Conservation (phyloP, 1,139 yeast species). For the Trichomonascaceae sp. region DNA sequence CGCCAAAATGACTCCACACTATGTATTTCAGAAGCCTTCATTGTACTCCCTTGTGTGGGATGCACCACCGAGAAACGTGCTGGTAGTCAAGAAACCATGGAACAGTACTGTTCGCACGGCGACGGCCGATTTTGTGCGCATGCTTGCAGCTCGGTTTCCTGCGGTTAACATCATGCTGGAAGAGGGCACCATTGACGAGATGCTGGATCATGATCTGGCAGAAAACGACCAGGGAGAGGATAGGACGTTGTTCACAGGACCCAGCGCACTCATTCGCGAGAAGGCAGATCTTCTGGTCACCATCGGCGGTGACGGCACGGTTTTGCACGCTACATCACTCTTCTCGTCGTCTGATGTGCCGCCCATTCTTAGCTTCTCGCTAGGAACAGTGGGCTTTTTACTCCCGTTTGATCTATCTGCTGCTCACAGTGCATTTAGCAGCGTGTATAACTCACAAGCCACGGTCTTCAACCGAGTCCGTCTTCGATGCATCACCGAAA, state of each 20-base stretch:
- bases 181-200: slow-evolving; percentile 62
- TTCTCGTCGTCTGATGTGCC: slow-evolving; percentile 53
- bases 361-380: slow-evolving; percentile 76
- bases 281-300: slow-evolving; percentile 65
- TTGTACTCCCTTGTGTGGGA: slow-evolving; percentile 20
- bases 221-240: slow-evolving; percentile 19
- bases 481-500: slow-evolving; percentile 48
- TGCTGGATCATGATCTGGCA: slow-evolving; percentile 23
- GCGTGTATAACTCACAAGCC: slow-evolving; percentile 55
- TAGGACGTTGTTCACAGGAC: slow-evolving; percentile 29
- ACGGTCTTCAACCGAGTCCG: slow-evolving; percentile 65
- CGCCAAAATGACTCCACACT: slow-evolving; percentile 8
- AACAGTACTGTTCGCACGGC: slow-evolving; percentile 51
- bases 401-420: slow-evolving; percentile 67
- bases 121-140: slow-evolving; percentile 47
- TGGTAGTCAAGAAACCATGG: slow-evolving; percentile 79
- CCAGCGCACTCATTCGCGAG: slow-evolving; percentile 38
- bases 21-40: slow-evolving; percentile 7
- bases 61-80: slow-evolving; percentile 45
- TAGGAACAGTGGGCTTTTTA: slow-evolving; percentile 86
- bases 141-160: slow-evolving; percentile 46
- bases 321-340: slow-evolving; percentile 51
- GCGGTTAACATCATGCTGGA: slow-evolving; percentile 65
- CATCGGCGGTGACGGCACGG: slow-evolving; percentile 93
- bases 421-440: slow-evolving; percentile 45